These are phyloP conservation scores for Acanthamoeba healyi DNA, from an alignment of 208 protist species.

Conservation along the genomic window DNA sequence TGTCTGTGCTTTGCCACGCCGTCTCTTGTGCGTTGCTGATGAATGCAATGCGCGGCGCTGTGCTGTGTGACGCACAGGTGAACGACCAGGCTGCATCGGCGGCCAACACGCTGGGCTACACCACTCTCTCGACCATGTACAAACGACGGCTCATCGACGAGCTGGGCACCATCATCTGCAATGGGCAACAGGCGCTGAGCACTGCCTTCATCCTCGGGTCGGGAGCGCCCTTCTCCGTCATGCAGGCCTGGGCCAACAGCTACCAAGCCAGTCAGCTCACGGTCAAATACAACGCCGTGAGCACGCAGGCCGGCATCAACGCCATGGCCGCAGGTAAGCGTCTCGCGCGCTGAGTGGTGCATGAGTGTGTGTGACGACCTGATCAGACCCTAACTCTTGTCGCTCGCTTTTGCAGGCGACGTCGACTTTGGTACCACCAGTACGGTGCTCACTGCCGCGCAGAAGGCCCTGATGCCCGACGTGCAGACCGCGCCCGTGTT, in stretches of 20 bases:
- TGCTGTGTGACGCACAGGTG: neutral
- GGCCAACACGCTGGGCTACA: slow-evolving; percentile 5
- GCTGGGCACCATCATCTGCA: slow-evolving; percentile 49
- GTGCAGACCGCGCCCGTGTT: slow-evolving; percentile 28
- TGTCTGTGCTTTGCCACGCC: no score
- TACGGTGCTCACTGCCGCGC: neutral
- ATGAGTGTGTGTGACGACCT: neutral
- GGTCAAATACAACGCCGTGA: slow-evolving; percentile 4
- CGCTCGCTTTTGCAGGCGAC: neutral
- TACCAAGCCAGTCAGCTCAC: neutral
- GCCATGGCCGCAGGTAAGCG: neutral
- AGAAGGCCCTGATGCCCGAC: slow-evolving; percentile 27
- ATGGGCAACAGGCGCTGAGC: neutral
- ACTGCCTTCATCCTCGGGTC: slow-evolving; percentile 31
- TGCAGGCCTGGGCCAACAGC: slow-evolving; percentile 26
- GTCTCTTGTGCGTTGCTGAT: no score
- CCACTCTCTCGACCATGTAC: slow-evolving; percentile 3
- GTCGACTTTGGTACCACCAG: slow-evolving; percentile 31
- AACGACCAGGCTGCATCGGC: slow-evolving; percentile 36
- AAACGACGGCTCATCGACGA: neutral
- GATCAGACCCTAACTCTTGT: neutral
- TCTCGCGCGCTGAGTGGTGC: neutral
- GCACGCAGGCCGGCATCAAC: neutral
- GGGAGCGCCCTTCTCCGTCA: slow-evolving; percentile 6
- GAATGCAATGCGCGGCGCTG: no score